phyloP scores from a whole-genome alignment of 805 yeast genomes.

The Tetrapisispora nanseiensis region DNA sequence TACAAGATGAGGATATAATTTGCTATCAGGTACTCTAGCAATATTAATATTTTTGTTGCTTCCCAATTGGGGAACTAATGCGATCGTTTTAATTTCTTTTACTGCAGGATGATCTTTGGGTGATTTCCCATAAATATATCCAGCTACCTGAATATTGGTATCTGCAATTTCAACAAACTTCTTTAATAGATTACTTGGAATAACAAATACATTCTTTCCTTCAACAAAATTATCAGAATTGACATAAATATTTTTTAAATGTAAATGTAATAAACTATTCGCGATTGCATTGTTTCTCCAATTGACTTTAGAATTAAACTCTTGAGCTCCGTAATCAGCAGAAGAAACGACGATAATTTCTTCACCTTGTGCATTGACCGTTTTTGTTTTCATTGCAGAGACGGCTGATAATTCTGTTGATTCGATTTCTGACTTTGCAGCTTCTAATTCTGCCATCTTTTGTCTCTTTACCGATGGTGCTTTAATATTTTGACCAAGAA shows the following conservation, averaged over 20 bases:
- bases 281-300: constrained; percentile 88
- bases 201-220: constrained; percentile 53
- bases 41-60: constrained; percentile 54
- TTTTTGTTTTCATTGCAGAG: constrained; percentile 71
- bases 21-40: constrained; percentile 29
- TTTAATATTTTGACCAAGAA: constrained; percentile 84
- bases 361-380: constrained; percentile 91
- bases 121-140: constrained; percentile 67
- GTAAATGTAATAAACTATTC: constrained; percentile 57
- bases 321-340: constrained; percentile 72
- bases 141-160: constrained; percentile 73
- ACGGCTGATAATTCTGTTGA: constrained; percentile 40
- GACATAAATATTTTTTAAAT: constrained; percentile 67
- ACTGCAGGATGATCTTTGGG: constrained; percentile 63
- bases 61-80: constrained; percentile 83
- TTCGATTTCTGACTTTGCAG: constrained; percentile 32
- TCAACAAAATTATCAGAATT: constrained; percentile 56
- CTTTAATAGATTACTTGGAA: constrained; percentile 73
- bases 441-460: constrained; percentile 67
- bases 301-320: constrained; percentile 74
- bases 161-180: constrained; percentile 77
- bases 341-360: constrained; percentile 92
- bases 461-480: constrained; percentile 87
- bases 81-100: constrained; percentile 69
- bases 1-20: constrained; percentile 31